Percentiles rank a stretch among this genome's conserved stretches.
Conservation (phyloP, 129 eudicot genomes). For the Centella asiatica region DNA sequence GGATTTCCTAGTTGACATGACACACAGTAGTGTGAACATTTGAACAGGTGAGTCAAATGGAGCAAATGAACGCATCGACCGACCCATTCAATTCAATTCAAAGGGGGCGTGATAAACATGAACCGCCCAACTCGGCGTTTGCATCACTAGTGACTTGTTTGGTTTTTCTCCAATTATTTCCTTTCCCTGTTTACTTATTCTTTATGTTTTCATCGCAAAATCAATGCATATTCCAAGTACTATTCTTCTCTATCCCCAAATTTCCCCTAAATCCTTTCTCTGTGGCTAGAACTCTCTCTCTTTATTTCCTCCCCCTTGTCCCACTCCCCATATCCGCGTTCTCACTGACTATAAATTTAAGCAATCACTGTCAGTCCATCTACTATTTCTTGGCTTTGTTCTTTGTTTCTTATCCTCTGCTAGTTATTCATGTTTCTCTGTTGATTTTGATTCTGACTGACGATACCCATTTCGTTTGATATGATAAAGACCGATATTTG, state of each 20-base stretch:
- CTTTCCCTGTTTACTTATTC: too few species aligned
- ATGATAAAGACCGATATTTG: background rate
- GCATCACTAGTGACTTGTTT: too few species aligned
- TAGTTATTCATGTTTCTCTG: conserved; percentile 6
- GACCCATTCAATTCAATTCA: too few species aligned
- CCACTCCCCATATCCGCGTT: conserved; percentile 3
- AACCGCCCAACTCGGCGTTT: too few species aligned
- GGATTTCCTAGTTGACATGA: too few species aligned
- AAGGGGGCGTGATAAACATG: too few species aligned
- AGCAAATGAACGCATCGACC: too few species aligned
- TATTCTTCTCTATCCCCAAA: background rate
- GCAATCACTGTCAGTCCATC: conserved; percentile 11
- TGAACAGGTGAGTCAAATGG: too few species aligned
- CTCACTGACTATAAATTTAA: conserved; percentile 1
- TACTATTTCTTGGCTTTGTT: conserved; percentile 13
- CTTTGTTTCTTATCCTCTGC: background rate
- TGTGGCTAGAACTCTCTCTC: conserved; percentile 57
- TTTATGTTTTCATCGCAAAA: too few species aligned
- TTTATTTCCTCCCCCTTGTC: conserved; percentile 18
- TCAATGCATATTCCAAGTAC: background rate
- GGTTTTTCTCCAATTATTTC: too few species aligned
- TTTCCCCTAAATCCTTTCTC: conserved; percentile 43
- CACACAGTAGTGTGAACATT: too few species aligned
- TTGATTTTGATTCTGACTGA: conserved; percentile 4
- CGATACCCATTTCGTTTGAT: background rate